Conservation (phyloP, 306 rosid species). For the Myrica gale region DNA sequence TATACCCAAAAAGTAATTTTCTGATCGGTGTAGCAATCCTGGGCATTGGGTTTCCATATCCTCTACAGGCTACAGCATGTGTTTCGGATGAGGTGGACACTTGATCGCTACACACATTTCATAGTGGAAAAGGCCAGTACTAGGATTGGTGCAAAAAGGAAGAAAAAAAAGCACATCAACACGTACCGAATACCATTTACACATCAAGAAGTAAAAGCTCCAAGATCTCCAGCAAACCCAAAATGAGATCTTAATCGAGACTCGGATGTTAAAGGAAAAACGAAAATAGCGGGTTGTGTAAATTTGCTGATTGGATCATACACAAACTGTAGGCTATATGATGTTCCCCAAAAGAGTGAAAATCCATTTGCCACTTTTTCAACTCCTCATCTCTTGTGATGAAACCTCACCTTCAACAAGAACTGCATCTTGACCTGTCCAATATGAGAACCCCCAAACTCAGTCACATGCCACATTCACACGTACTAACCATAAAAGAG, state of each 20-base stretch:
- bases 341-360: constrained; percentile 27
- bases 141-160: too few species aligned
- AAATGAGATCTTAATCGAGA: constrained; percentile 55
- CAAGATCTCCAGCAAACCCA: constrained; percentile 54
- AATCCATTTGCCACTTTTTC: constrained; percentile 20
- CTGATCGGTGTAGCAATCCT: too few species aligned
- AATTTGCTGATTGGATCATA: constrained; percentile 17
- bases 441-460: constrained; percentile 15
- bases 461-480: constrained; percentile 13
- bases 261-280: neutral
- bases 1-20: neutral
- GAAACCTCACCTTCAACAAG: constrained; percentile 89
- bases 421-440: constrained; percentile 90
- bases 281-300: constrained; percentile 5
- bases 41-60: too few species aligned
- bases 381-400: constrained; percentile 66
- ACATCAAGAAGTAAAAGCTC: constrained; percentile 23
- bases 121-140: neutral
- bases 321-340: constrained; percentile 24
- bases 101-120: neutral
- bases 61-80: neutral
- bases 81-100: neutral
- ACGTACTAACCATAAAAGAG: neutral
- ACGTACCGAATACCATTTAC: constrained; percentile 6
- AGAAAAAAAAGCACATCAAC: neutral